phyloP scores from a whole-genome alignment of 73 alveolate genomes.

The Strombidium stylifer region DNA sequence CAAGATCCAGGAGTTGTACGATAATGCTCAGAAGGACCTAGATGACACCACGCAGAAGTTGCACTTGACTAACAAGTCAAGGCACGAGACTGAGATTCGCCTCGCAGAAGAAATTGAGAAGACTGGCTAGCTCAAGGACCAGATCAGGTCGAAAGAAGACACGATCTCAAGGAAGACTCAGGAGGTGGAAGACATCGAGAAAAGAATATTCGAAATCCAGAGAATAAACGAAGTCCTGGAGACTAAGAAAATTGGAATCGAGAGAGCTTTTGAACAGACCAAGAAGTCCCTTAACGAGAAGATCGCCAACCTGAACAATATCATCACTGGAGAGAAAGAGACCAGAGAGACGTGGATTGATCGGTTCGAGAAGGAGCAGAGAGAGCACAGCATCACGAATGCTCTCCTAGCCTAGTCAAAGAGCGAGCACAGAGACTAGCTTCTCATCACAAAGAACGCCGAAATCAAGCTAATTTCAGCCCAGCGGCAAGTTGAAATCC shows the following conservation, averaged over 20 bases:
- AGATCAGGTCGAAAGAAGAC: not conserved
- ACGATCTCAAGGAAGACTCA: not conserved
- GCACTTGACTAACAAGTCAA: conserved; percentile 10
- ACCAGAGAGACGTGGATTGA: conserved; percentile 37
- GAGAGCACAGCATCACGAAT: conserved; percentile 17
- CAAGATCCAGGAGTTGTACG: not conserved
- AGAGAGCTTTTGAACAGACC: conserved; percentile 8
- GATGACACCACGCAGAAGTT: conserved; percentile 12
- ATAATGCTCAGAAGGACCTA: not conserved
- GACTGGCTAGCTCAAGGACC: not conserved
- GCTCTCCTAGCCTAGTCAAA: not conserved
- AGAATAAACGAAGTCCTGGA: not conserved
- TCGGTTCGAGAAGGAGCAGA: conserved; percentile 44
- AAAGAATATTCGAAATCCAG: not conserved
- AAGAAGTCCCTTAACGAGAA: conserved; percentile 39
- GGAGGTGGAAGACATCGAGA: not conserved
- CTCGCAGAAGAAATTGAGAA: conserved; percentile 6
- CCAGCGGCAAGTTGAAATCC: not conserved
- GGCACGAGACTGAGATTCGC: conserved; percentile 17
- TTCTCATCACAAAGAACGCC: conserved; percentile 6
- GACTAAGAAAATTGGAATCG: not conserved
- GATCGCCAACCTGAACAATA: conserved; percentile 15
- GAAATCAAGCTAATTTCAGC: not conserved
- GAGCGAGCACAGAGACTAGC: conserved; percentile 1
- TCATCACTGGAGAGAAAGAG: conserved; percentile 18